A percentile compares a stretch with the other conserved stretches of the same genome.
These are phyloP conservation scores for Psilocybe cubensis DNA, from an alignment of 768 basidiomycete genomes.

Conservation along the genomic window DNA sequence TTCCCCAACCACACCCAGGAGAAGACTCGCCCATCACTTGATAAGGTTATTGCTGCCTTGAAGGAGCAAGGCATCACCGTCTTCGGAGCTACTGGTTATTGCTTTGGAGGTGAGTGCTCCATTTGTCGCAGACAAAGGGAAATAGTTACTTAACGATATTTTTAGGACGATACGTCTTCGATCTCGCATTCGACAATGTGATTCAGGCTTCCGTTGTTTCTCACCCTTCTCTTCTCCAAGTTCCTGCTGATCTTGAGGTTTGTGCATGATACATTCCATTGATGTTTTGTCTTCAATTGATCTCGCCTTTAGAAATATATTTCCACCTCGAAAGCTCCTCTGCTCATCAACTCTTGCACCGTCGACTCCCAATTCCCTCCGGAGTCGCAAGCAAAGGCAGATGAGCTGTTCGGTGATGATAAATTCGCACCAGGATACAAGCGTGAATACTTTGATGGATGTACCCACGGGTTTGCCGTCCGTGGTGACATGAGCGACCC, in stretches of 20 bases:
- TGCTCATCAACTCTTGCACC: slow-evolving; percentile 72
- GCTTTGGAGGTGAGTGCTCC: slow-evolving; percentile 58
- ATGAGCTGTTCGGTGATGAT: slow-evolving; percentile 49
- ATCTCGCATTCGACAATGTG: slow-evolving; percentile 60
- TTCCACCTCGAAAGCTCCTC: slow-evolving; percentile 48
- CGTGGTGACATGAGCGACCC: slow-evolving; percentile 52
- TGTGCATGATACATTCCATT: not conserved
- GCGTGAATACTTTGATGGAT: slow-evolving; percentile 49
- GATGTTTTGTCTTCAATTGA: not conserved
- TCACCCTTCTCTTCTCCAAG: slow-evolving; percentile 66
- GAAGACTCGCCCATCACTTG: slow-evolving; percentile 48
- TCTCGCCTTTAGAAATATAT: slow-evolving; percentile 46
- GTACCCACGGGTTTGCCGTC: slow-evolving; percentile 58
- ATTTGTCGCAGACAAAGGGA: too few relatives aligned
- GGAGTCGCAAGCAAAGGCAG: slow-evolving; percentile 47
- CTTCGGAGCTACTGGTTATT: slow-evolving; percentile 70
- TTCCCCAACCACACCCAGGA: slow-evolving; percentile 41
- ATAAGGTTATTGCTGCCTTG: slow-evolving; percentile 60
- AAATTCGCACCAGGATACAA: slow-evolving; percentile 54
- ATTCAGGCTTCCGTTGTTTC: slow-evolving; percentile 51
- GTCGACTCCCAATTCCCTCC: slow-evolving; percentile 53
- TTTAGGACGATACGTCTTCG: slow-evolving; percentile 58
- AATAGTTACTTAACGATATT: not conserved
- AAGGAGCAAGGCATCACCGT: slow-evolving; percentile 59
- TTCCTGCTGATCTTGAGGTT: slow-evolving; percentile 68